Base-by-base conservation (phyloP, 768 basidiomycete species). In the Polyporus arcularius region DNA sequence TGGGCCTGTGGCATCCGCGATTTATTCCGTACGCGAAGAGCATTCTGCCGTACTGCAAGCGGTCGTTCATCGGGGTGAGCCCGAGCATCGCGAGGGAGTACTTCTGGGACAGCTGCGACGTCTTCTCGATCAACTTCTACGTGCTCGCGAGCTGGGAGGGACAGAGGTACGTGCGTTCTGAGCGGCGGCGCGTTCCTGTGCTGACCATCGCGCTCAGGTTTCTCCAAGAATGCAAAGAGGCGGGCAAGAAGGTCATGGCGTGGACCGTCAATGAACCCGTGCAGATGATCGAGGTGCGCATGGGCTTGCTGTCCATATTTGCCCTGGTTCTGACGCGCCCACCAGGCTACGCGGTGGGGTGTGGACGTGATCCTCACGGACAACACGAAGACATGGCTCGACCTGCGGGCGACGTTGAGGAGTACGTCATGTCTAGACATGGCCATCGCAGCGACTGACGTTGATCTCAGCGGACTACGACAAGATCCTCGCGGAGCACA, bases 191-290 rank as follows among this genome's bases (percentile, higher is more conserved):
- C 83, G 61, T 26, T 26, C 21, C 21, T 26, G 21, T 26, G 21
- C 21, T 26, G 21, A 26, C 21, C 21, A 26, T 26, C 21, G 21
- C 21, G 21, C 21, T 1, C 21, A 82, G 74, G 83, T 98, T 99
- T 79, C 78, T 87, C 56, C 74, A 79, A 47, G 90, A 95, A 65
- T 95, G 93, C 77, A 86, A 87, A 71, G 78, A 70, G 14, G 85
- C 85, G 1, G 89, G 89, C n/a, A 97, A 97, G 82, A 81, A 82
- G 65, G 67, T 98, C 57, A 89, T 96, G 84, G 93, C 94, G 3
- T 98, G 96, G 97, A 99, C 97, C 0, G 96, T 98, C 28, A 99
- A 99, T 70, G 82, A 88, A 47, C 86, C 86, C 10, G 85, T 85
- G 55, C 87, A 94, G 69, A 94, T 94, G 92, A 90, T 92, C 82